Percentiles rank a stretch among this genome's conserved stretches.
Evolutionary conservation across 257 asterid genomes (phyloP).

Genomic region (Nicotiana tomentosiformis): DNA sequence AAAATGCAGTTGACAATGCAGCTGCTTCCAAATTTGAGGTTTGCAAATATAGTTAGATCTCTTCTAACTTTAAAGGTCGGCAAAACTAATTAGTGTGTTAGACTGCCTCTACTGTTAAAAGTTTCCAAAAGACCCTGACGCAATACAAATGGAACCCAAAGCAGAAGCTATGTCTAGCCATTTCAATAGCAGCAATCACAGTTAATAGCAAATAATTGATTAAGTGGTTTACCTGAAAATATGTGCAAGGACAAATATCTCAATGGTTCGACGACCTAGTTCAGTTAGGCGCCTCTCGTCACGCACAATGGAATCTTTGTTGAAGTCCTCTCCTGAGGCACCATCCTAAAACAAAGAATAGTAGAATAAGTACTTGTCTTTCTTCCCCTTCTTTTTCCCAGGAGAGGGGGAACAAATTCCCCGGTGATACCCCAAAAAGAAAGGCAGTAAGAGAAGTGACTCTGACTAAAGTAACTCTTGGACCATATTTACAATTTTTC

Average conservation of each 20-base stretch:
- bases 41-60: neutral
- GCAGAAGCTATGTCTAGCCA: neutral
- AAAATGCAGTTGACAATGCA: neutral
- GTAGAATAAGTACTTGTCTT: conserved; percentile 13
- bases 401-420: neutral
- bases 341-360: conserved; percentile 55
- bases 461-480: neutral
- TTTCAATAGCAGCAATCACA: neutral
- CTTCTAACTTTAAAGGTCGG: neutral
- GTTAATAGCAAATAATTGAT: neutral
- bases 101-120: neutral
- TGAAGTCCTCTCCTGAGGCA: conserved; percentile 69
- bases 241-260: conserved; percentile 75
- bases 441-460: neutral
- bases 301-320: conserved; percentile 66
- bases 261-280: conserved; percentile 93
- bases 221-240: conserved; percentile 59
- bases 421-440: neutral
- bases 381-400: neutral
- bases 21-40: neutral
- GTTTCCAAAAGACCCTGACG: neutral
- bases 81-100: no score
- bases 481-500: neutral
- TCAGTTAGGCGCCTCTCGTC: conserved; percentile 93
- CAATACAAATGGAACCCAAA: neutral